Base-by-base conservation (phyloP, 352 stramenopile genomes). In the Phytopythium ostracodes region DNA sequence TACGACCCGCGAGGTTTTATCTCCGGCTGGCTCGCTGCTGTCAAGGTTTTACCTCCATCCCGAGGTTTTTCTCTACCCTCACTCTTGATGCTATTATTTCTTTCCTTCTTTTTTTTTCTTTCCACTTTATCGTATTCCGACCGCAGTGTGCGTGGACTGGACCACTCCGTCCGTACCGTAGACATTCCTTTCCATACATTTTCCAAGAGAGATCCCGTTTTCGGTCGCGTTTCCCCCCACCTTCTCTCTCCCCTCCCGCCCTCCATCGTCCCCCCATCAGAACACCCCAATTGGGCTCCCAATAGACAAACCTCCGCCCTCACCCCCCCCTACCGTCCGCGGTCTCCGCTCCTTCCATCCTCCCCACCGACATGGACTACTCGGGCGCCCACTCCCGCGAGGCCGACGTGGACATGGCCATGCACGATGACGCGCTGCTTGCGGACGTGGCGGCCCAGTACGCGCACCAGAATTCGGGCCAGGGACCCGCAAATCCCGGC, bases 391-490 rank as follows among this genome's bases (percentile, higher is more conserved):
- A 71, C 31, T 65, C 76, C 4, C 77, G 76, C 44, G 81, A 90
- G 29, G 68, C 70, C 49, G 81, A 91, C 51, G 81, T 91, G 52
- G 77, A 91, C 57, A 91, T 91, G 81, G 71, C 64, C 20, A 89
- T 91, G 76, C 77, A 88, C 57, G 79, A 89, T 50, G 72, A 88
- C 63, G 69, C 73, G 42, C 71, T 89, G 70, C 67, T 91, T 3
- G 71, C 75, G 46, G 81, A 86, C 60, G 54, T 86, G 44, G 71
- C 72, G 29, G 72, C 70, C 25, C 74, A 82, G 56, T 63, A 73
- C 27, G 71, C 66, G n/a, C 64, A 71, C 6, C 56, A 60, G 29
- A 66, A 73, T 31, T 58, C 54, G 64, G 22, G 18, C 35, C 33
- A 50, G 47, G 63, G 24, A 49, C 56, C 40, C 33, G 1, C 61